phyloP scores from a whole-genome alignment of 2,329 filamentous ascomycete genomes.

The Elsinoe perseae region DNA sequence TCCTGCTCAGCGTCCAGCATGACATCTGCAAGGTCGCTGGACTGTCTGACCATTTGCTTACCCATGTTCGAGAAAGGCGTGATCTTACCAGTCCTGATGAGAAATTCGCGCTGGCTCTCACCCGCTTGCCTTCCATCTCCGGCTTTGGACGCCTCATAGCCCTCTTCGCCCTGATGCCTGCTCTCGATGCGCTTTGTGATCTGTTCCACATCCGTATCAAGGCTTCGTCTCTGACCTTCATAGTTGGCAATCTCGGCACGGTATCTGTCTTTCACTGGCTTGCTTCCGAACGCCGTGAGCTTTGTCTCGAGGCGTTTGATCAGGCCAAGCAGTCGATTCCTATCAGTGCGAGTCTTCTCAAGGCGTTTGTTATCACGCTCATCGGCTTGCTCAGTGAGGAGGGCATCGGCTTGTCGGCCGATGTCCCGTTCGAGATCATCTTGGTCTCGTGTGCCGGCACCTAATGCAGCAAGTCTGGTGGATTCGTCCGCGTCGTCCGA shows the following conservation, averaged over 20 bases:
- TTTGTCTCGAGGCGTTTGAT: conserved; percentile 53
- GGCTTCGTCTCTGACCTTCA: conserved; percentile 54
- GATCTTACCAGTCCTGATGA: conserved; percentile 94
- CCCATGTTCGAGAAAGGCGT: conserved; percentile 84
- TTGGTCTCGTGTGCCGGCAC: conserved; percentile 61
- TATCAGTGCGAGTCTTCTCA: conserved; percentile 48
- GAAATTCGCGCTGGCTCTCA: conserved; percentile 78
- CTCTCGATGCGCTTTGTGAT: conserved; percentile 75
- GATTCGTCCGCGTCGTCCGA: conserved; percentile 34
- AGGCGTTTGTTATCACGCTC: conserved; percentile 56
- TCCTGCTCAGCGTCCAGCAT: conserved; percentile 78
- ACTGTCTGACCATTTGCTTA: conserved; percentile 53
- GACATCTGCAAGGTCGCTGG: conserved; percentile 66
- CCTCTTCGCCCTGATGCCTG: conserved; percentile 52
- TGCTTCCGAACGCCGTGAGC: conserved; percentile 47
- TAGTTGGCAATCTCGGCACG: conserved; percentile 60
- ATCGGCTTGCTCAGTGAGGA: conserved; percentile 55
- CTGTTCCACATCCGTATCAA: conserved; percentile 67
- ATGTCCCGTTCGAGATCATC: conserved; percentile 88
- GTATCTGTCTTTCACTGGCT: conserved; percentile 50
- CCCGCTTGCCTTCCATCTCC: conserved; percentile 56
- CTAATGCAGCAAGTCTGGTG: conserved; percentile 32
- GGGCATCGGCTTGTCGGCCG: conserved; percentile 53
- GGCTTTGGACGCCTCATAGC: conserved; percentile 16
- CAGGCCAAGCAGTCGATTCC: conserved; percentile 56